Base-by-base conservation (phyloP, 2,329 filamentous ascomycete genomes). In the Exophiala spinifera region DNA sequence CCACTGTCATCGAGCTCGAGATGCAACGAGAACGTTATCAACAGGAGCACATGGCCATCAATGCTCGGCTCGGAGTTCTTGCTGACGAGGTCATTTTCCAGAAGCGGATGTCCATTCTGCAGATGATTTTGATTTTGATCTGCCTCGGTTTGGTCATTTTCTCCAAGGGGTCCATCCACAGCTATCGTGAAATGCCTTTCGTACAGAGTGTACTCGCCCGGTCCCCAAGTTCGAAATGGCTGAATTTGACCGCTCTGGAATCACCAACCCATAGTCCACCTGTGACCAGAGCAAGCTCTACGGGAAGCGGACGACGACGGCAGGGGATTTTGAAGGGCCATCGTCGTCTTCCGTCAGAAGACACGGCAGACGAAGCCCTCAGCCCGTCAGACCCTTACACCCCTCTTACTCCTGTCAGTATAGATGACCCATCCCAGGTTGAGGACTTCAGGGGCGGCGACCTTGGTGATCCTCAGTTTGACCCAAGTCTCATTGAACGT, bases 61-160 rank as follows among this genome's bases (percentile, higher is more conserved):
- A 86, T 64, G 76, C 84, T 7, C 83, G 94, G 20, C 81, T 99
- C 37, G 91, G 88, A 54, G 79, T 97, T 28, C 80, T 99, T 10
- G 92, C 92, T n/a, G 92, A 97, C 65, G 94, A 99, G 71, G 83
- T 97, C 1, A 78, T 86, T 1, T 85, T 82, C 68, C 82, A 85
- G 72, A 96, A 96, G 72, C 83, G 92, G 57, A 95, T 97, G 84
- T 89, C 89, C 3, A 94, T 97, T 54, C 82, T 96, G 31, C 94
- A 97, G 70, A 91, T 88, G 43, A 83, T 95, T 4, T 79, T 99
- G 7, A 81, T 97, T 4, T 81, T 97, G 0, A 84, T 92, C 43
- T 96, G 91, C 64, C 82, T 99, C 8, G 85, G 88, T 0, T 79
- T 99, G 1, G 89, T 96, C 19, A 85, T 97, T 34, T 96, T 97